Percentiles rank a stretch among this genome's conserved stretches.
These are phyloP conservation scores for Xylaria sp. DNA, from an alignment of 2,329 filamentous ascomycete genomes.

Conservation along the genomic window DNA sequence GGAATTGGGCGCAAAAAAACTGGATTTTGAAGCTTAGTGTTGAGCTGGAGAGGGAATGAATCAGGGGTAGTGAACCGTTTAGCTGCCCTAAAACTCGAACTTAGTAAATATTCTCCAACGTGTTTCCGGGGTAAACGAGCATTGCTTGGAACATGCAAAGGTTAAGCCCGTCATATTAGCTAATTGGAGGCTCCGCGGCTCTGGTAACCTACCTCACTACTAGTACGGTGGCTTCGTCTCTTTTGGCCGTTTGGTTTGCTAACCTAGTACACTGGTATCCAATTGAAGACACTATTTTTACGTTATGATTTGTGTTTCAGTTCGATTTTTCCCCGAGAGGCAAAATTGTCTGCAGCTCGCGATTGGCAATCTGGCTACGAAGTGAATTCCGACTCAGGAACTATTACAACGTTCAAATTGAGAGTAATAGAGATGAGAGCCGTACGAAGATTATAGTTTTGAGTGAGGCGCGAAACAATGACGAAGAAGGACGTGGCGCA, in stretches of 20 bases:
- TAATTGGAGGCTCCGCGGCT: not conserved
- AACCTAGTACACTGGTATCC: not conserved
- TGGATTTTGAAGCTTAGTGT: constrained; percentile 1
- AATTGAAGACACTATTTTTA: not conserved
- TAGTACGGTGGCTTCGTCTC: not conserved
- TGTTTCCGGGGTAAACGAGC: not conserved
- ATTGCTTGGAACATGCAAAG: not conserved
- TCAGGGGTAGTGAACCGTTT: not conserved
- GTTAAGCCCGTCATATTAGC: not conserved
- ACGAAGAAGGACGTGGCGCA: not conserved
- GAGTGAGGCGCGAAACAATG: not conserved
- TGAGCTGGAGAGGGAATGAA: not conserved
- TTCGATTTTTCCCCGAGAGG: not conserved
- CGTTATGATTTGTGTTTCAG: not conserved
- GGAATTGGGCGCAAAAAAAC: not conserved
- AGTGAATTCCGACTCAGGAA: not conserved
- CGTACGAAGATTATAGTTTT: not conserved
- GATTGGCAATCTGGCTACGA: not conserved
- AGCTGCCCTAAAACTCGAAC: not conserved
- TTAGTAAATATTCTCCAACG: not conserved
- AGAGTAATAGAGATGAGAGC: not conserved
- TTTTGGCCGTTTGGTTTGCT: not conserved
- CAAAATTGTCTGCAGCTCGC: not conserved
- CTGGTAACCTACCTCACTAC: not conserved
- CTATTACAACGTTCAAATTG: not conserved